These are phyloP conservation scores for Cercospora sp. DNA, from an alignment of 2,329 filamentous ascomycete species.

Conservation along the genomic window DNA sequence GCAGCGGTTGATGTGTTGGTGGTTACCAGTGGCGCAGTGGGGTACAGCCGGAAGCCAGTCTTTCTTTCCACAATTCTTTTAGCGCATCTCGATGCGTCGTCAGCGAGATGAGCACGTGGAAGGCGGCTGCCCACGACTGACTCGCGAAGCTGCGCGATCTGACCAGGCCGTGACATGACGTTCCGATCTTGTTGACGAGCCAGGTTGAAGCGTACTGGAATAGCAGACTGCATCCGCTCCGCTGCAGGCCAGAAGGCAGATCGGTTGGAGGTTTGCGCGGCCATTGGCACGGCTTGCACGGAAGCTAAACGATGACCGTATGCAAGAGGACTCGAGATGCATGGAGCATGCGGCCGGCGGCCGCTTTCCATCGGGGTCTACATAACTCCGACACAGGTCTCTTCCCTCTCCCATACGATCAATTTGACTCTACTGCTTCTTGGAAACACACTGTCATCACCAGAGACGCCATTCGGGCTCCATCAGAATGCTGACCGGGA, in stretches of 20 bases:
- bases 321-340: background rate
- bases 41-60: background rate
- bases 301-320: background rate
- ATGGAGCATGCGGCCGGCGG: background rate
- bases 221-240: background rate
- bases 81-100: background rate
- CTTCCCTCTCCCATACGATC: background rate
- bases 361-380: background rate
- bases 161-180: background rate
- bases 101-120: background rate
- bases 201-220: background rate
- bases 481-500: background rate
- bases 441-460: background rate
- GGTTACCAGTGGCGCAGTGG: background rate
- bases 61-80: background rate
- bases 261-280: background rate
- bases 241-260: background rate
- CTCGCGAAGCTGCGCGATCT: background rate
- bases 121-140: background rate
- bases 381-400: background rate
- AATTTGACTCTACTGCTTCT: background rate
- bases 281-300: background rate
- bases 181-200: background rate
- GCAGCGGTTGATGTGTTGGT: background rate
- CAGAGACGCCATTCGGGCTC: background rate